phyloP scores from a whole-genome alignment of 2,329 filamentous ascomycete genomes.

The Cercospora berteroae region DNA sequence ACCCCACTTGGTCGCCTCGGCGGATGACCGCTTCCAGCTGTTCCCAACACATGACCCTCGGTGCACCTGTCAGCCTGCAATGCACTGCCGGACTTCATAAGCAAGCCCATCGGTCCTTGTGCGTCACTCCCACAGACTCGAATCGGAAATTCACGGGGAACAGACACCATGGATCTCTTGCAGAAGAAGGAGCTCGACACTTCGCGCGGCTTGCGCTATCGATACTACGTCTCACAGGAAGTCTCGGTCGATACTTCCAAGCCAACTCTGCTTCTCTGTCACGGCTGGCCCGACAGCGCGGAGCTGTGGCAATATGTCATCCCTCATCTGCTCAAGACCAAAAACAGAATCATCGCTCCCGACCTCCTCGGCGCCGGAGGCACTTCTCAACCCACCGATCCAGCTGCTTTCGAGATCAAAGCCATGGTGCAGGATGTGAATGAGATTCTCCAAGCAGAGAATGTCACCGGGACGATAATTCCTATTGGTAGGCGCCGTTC shows the following conservation, averaged over 20 bases:
- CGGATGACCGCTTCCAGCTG: neutral
- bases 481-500: slow-evolving; percentile 28
- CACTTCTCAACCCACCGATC: slow-evolving; percentile 44
- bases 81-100: neutral
- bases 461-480: slow-evolving; percentile 24
- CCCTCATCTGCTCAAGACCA: slow-evolving; percentile 41
- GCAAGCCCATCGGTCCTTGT: neutral
- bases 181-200: slow-evolving; percentile 27
- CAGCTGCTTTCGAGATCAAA: slow-evolving; percentile 39
- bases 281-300: slow-evolving; percentile 53
- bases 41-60: neutral
- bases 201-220: slow-evolving; percentile 39
- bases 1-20: slow-evolving; percentile 1
- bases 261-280: slow-evolving; percentile 41
- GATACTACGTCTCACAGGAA: slow-evolving; percentile 45
- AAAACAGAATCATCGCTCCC: slow-evolving; percentile 42
- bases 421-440: slow-evolving; percentile 41
- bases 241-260: too few relatives aligned
- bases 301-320: slow-evolving; percentile 47
- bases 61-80: neutral
- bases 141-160: neutral
- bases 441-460: slow-evolving; percentile 45
- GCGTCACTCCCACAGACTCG: neutral
- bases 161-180: slow-evolving; percentile 24
- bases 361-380: slow-evolving; percentile 43